Evolutionary conservation across 495 filamentous ascomycete genomes (phyloP).

Genomic region (Hypoxylon subgilvum): DNA sequence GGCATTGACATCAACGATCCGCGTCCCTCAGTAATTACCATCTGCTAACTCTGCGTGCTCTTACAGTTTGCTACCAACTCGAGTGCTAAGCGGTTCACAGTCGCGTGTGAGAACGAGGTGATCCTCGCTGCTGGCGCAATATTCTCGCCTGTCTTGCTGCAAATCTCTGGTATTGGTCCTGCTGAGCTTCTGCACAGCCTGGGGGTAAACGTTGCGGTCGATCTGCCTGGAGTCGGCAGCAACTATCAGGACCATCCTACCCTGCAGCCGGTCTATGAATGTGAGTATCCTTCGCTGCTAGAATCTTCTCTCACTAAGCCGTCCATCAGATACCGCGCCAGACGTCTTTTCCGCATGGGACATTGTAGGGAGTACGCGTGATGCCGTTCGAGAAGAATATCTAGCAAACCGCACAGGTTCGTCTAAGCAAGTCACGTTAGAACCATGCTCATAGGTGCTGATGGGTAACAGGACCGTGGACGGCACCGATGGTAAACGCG

Average conservation of each 20-base stretch:
- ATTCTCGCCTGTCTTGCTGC: conserved; percentile 59
- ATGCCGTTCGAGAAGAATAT: conserved; percentile 40
- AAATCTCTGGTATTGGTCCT: conserved; percentile 63
- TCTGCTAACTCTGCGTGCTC: conserved; percentile 24
- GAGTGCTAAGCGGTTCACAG: conserved; percentile 13
- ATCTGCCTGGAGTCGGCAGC: conserved; percentile 50
- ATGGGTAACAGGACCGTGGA: conserved; percentile 47
- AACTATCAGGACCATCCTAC: conserved; percentile 50
- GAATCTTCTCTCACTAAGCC: neutral
- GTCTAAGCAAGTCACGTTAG: neutral
- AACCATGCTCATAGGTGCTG: conserved; percentile 4
- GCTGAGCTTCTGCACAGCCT: conserved; percentile 34
- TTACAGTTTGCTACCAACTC: conserved; percentile 33
- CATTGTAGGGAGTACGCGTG: conserved; percentile 40
- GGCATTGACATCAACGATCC: conserved; percentile 13
- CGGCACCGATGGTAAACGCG: conserved; percentile 46
- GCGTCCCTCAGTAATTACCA: neutral
- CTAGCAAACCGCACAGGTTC: conserved; percentile 44
- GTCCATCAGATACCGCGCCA: conserved; percentile 39
- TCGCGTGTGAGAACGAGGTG: conserved; percentile 51
- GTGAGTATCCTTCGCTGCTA: conserved; percentile 26
- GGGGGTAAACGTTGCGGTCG: conserved; percentile 39
- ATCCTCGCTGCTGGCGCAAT: conserved; percentile 62
- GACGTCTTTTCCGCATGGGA: conserved; percentile 43
- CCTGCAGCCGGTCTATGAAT: conserved; percentile 45